These are phyloP conservation scores for Cryptococcus sp. DNA, from an alignment of 1,284 basidiomycete species.

Conservation along the genomic window DNA sequence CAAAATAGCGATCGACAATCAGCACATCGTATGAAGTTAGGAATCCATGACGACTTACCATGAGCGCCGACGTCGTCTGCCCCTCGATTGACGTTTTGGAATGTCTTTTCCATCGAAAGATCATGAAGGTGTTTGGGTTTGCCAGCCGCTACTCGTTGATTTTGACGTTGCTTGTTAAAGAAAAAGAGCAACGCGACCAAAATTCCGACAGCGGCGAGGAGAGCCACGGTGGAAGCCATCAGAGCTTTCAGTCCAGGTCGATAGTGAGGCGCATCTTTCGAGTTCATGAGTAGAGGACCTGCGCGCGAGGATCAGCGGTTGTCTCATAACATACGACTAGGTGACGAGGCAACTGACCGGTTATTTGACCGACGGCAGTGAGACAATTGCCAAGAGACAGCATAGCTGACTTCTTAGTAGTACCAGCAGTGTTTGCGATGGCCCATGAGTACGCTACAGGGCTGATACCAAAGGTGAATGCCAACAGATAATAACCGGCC, in stretches of 20 bases:
- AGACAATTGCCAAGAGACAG: slow-evolving; percentile 18
- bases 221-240: slow-evolving; percentile 18
- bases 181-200: slow-evolving; percentile 26
- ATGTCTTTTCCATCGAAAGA: slow-evolving; percentile 26
- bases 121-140: slow-evolving; percentile 35
- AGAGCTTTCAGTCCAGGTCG: slow-evolving; percentile 30
- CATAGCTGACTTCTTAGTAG: slow-evolving; percentile 29
- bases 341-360: not conserved
- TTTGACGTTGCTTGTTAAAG: slow-evolving; percentile 31
- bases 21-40: no score
- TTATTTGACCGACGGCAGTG: slow-evolving; percentile 23
- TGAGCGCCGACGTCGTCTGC: no score
- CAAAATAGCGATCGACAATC: no score
- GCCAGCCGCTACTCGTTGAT: slow-evolving; percentile 33
- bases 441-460: slow-evolving; percentile 24
- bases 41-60: no score
- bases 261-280: slow-evolving; percentile 34
- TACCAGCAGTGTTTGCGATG: slow-evolving; percentile 25
- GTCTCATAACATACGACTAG: no score
- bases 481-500: slow-evolving; percentile 26
- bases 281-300: slow-evolving; percentile 34
- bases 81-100: no score
- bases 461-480: slow-evolving; percentile 13
- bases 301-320: no score
- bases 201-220: slow-evolving; percentile 12